Evolutionary conservation across 1,139 yeast genomes (phyloP).

Genomic region (Magnusiomyces starmeri): DNA sequence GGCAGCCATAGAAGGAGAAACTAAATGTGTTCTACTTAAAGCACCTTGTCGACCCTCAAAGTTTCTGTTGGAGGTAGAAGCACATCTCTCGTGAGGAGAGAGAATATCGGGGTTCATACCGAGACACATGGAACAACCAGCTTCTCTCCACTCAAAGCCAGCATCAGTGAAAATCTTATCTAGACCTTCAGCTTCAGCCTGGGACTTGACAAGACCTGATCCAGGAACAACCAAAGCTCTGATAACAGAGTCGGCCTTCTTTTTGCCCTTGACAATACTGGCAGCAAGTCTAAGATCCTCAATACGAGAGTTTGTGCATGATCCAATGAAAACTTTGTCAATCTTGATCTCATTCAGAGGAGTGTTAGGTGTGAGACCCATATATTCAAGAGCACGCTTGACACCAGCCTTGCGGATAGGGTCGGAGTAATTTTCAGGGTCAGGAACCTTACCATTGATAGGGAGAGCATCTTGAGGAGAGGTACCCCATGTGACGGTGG

Average conservation of each 20-base stretch:
- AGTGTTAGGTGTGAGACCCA: slow-evolving; percentile 81
- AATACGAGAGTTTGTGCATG: slow-evolving; percentile 95
- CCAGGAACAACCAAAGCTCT: slow-evolving; percentile 94
- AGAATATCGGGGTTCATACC: slow-evolving; percentile 99
- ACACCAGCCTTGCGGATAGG: slow-evolving; percentile 76
- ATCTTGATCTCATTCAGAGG: slow-evolving; percentile 65
- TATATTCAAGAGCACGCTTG: slow-evolving; percentile 84
- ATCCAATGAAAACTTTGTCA: slow-evolving; percentile 95
- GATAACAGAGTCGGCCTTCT: slow-evolving; percentile 73
- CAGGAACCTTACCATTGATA: slow-evolving; percentile 82
- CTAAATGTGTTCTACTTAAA: slow-evolving; percentile 87
- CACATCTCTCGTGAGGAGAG: slow-evolving; percentile 93
- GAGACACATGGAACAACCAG: slow-evolving; percentile 98
- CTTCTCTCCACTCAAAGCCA: slow-evolving; percentile 98
- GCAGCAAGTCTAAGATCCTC: slow-evolving; percentile 97
- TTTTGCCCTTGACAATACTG: slow-evolving; percentile 80
- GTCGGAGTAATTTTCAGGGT: slow-evolving; percentile 65
- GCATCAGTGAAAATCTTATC: slow-evolving; percentile 86
- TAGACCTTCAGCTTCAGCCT: slow-evolving; percentile 92
- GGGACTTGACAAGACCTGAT: slow-evolving; percentile 85
- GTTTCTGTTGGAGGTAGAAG: slow-evolving; percentile 96
- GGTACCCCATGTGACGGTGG: slow-evolving; percentile 99
- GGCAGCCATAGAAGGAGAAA: slow-evolving; percentile 99
- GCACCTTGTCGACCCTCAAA: slow-evolving; percentile 99
- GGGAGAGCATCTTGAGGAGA: slow-evolving; percentile 99